Evolutionary conservation across 1,284 basidiomycete genomes (phyloP), one percentile per base, ranked within the genome.

Genomic region (Lignosus rhinocerotis): DNA sequence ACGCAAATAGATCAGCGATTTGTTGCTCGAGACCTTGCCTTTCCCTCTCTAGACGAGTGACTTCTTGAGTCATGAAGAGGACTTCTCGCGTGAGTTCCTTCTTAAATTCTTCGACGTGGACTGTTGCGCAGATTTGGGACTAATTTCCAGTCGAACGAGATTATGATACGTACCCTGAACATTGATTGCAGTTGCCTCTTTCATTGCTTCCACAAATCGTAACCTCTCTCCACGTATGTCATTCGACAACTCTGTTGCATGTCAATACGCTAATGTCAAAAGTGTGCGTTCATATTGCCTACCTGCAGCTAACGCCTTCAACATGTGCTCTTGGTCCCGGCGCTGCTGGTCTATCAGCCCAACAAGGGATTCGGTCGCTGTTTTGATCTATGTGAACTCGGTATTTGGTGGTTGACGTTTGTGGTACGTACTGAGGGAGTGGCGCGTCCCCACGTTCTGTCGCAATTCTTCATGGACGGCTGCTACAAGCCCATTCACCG

Each of bases 191-290:
- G 93, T 94, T 1, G 92, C 93, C 65, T 93, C 87, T 69, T 90
- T 90, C 92, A 94, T 95, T 16, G 92, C 90, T 66, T 95, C 93
- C 10, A 94, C 88, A 68, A 95, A 94, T 5, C 90, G 79, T 54
- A 94, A 73, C 44, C 92, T 78, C 73, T 94, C 92, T 6, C 92
- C 92, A 52, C 87, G 85, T 56, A 94, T 93, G 66, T 94, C 92
- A 52, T 83, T 80, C 1, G 87, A 86, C 9, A 94, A 79, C 69
- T 93, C 92, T 91, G 62, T 7, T 16, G 17, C 21, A 9, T 38
- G 30, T 34, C n/a, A 43, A 51, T 25, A 17, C n/a, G 58, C 49
- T 43, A 47, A 51, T n/a, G 9, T 25, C 9, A 21, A 41, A 33
- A 38, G 34, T 17, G 7, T 30, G 55, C 44, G 12, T 30, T 25